A percentile compares a stretch with the other conserved stretches of the same genome.
Conservation (phyloP, 495 filamentous ascomycete genomes). For the Usnea hakonensis region DNA sequence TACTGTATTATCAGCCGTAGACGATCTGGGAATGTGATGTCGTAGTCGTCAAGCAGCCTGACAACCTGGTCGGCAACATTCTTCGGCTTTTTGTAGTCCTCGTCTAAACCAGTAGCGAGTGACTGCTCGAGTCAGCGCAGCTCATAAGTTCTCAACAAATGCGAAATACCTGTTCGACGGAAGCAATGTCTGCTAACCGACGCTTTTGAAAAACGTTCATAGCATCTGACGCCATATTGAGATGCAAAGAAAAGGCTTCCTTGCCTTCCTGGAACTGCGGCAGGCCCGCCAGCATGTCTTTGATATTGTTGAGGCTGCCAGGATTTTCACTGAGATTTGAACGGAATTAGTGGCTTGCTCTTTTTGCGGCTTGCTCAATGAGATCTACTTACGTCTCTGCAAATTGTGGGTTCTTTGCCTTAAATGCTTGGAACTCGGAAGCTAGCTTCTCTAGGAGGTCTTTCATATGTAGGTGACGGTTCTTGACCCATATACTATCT, state of each 20-base stretch:
- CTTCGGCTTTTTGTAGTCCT: constrained; percentile 86
- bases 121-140: constrained; percentile 39
- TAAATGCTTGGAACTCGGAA: constrained; percentile 84
- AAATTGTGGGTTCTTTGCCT: constrained; percentile 90
- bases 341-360: constrained; percentile 6
- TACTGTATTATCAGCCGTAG: constrained; percentile 80
- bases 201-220: constrained; percentile 83
- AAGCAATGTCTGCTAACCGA: constrained; percentile 80
- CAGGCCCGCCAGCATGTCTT: constrained; percentile 91
- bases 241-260: constrained; percentile 86
- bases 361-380: neutral
- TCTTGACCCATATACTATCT: constrained; percentile 88
- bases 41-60: constrained; percentile 74
- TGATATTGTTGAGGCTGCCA: constrained; percentile 80
- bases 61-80: constrained; percentile 78
- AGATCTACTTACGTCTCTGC: constrained; percentile 51
- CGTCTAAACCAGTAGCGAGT: constrained; percentile 85
- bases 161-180: constrained; percentile 59
- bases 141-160: neutral
- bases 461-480: constrained; percentile 93
- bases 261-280: constrained; percentile 93
- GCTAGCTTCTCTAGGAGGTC: constrained; percentile 92
- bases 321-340: constrained; percentile 46
- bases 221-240: constrained; percentile 96
- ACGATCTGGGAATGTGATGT: constrained; percentile 59